phyloP scores from a whole-genome alignment of 106 monocot genomes.

The Phalaenopsis equestris region DNA sequence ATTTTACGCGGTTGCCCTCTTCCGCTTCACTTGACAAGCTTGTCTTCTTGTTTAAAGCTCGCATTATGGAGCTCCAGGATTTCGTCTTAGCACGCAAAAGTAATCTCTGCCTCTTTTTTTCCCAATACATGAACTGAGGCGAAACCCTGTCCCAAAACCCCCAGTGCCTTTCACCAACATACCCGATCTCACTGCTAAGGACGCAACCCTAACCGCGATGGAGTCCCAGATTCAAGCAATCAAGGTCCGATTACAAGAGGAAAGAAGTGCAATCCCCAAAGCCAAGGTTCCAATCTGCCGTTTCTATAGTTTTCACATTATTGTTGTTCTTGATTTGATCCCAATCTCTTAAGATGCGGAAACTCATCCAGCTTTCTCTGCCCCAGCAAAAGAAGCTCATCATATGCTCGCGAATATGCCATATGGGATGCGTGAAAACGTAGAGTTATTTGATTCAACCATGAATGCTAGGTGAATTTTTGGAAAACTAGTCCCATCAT shows the following conservation, averaged over 20 bases:
- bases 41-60: conserved; percentile 57
- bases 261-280: conserved; percentile 64
- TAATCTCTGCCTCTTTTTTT: conserved; percentile 13
- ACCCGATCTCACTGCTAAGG: conserved; percentile 61
- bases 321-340: background rate
- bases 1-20: no score
- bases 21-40: conserved; percentile 56
- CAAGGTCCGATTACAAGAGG: conserved; percentile 64
- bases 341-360: conserved; percentile 26
- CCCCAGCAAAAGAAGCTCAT: conserved; percentile 67
- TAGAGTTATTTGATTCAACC: conserved; percentile 11
- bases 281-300: conserved; percentile 40
- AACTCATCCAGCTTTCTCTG: conserved; percentile 49
- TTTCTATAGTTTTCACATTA: background rate
- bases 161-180: conserved; percentile 62
- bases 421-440: conserved; percentile 26
- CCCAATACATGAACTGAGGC: background rate
- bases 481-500: background rate
- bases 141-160: background rate
- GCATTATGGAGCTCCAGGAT: conserved; percentile 72
- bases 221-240: conserved; percentile 79
- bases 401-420: conserved; percentile 74
- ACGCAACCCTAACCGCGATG: conserved; percentile 48
- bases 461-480: conserved; percentile 24
- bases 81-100: conserved; percentile 88